Evolutionary conservation across 2,329 filamentous ascomycete genomes (phyloP).

Genomic region (Penicillium hordei): DNA sequence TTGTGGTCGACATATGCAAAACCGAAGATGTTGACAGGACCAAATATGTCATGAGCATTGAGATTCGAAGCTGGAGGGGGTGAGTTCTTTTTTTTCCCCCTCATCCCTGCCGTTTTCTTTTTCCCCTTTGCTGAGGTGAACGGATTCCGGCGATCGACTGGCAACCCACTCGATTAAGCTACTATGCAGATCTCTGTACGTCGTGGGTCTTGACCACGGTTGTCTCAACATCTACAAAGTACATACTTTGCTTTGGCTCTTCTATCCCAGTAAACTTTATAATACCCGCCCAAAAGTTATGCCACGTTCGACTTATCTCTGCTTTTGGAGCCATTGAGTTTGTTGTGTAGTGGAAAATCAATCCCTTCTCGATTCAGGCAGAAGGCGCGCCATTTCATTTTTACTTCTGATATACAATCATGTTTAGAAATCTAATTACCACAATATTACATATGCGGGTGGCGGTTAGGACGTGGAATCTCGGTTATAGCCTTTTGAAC

Average conservation of each 20-base stretch:
- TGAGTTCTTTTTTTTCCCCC: neutral
- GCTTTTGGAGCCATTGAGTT: neutral
- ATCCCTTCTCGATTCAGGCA: constrained; percentile 4
- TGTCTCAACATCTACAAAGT: neutral
- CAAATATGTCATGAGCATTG: neutral
- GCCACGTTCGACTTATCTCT: too few species aligned
- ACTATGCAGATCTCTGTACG: constrained; percentile 14
- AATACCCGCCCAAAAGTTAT: neutral
- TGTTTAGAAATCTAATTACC: neutral
- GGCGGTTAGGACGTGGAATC: neutral
- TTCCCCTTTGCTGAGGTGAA: neutral
- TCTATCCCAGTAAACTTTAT: neutral
- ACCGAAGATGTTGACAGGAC: neutral
- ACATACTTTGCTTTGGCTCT: neutral
- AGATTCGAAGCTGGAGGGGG: neutral
- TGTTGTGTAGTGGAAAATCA: constrained; percentile 1
- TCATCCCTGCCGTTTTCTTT: neutral
- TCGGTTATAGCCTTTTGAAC: neutral
- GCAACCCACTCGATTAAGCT: constrained; percentile 13
- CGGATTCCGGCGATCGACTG: constrained; percentile 13
- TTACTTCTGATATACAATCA: too few species aligned
- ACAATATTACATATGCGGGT: neutral
- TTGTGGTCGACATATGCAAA: neutral
- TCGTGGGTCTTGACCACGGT: constrained; percentile 2
- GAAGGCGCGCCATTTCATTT: constrained; percentile 9